Evolutionary conservation across 129 eudicot species (phyloP), one percentile per base, ranked within the genome.

Genomic region (Scalesia atractyloides): DNA sequence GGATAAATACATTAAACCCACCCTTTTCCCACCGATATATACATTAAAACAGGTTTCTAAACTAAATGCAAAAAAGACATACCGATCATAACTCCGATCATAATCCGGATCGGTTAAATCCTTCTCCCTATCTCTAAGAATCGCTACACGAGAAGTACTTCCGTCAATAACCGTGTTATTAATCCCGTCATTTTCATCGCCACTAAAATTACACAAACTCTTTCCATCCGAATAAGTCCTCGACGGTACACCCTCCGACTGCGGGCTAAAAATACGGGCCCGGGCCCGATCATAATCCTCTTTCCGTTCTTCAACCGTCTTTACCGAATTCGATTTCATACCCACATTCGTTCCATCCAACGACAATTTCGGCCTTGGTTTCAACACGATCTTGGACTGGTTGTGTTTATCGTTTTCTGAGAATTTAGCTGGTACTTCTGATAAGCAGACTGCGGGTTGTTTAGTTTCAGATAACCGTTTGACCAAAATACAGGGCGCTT

Each of bases 271-370:
- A 22, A 94, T 94, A 54, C 99, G 97, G 19, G 99, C 99, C 11
- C 97, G 80, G 30, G 99, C 99, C 74, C 83, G 73, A 75, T 94
- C 97, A 83, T 94, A 94, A 81, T 94, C 97, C 77, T 94, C 99
- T 81, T 94, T 94, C 73, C 99, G 86, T 84, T 94, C 99, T 69
- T 94, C 99, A 75, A 94, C 97, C 5, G 96, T 80, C 56, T 91
- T 75, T 0, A 82, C 77, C 0, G 82, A 74, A 75, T 76, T 88
- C 22, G 80, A 85, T 22, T 86, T 94, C 33, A 14, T 74, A 17
- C 91, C 97, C 78, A 36, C 48, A 81, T 76, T 78, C 52, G 71
- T 16, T 49, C 82, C 97, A 76, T 72, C 76, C 9, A 81, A 84
- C 12, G 88, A 88, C 56, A 60, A 78, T 65, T 80, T 86, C 37